Evolutionary conservation across 345 rosid genomes (phyloP).

Genomic region (Pelargonium nanum): DNA sequence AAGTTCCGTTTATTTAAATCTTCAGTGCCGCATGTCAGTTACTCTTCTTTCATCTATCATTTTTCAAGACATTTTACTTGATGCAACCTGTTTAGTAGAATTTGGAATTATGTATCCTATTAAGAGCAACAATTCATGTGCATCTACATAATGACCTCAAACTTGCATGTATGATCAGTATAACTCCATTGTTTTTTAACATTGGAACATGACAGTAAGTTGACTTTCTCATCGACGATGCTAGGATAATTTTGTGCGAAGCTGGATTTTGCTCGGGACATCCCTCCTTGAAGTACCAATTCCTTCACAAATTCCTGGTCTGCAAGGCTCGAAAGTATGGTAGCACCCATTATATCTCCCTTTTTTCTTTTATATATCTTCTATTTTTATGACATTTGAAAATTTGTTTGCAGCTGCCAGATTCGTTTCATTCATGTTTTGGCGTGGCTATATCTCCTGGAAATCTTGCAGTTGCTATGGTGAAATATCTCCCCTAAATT

Average conservation of each 20-base stretch:
- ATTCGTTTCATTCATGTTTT: slow-evolving; percentile 58
- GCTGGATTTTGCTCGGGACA: slow-evolving; percentile 54
- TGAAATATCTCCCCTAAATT: slow-evolving; percentile 12
- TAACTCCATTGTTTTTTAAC: not conserved
- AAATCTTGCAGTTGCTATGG: slow-evolving; percentile 75
- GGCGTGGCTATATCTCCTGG: slow-evolving; percentile 81
- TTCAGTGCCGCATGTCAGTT: no score
- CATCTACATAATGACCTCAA: no score
- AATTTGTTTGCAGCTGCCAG: slow-evolving; percentile 61
- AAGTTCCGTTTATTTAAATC: no score
- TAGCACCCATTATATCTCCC: not conserved
- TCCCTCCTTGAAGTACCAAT: slow-evolving; percentile 55
- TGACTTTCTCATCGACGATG: slow-evolving; percentile 7
- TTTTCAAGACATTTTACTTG: no score
- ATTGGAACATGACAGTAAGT: not conserved
- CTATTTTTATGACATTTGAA: slow-evolving; percentile 13
- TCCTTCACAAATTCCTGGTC: slow-evolving; percentile 52
- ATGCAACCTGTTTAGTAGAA: no score
- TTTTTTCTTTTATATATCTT: slow-evolving; percentile 8
- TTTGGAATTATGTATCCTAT: no score
- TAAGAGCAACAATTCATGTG: no score
- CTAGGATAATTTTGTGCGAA: slow-evolving; percentile 72
- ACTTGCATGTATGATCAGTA: no score
- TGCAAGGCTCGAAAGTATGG: slow-evolving; percentile 56
- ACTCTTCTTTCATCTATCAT: no score